These are phyloP conservation scores for Aspergillaceae sp. DNA, from an alignment of 2,329 filamentous ascomycete genomes.

Conservation along the genomic window DNA sequence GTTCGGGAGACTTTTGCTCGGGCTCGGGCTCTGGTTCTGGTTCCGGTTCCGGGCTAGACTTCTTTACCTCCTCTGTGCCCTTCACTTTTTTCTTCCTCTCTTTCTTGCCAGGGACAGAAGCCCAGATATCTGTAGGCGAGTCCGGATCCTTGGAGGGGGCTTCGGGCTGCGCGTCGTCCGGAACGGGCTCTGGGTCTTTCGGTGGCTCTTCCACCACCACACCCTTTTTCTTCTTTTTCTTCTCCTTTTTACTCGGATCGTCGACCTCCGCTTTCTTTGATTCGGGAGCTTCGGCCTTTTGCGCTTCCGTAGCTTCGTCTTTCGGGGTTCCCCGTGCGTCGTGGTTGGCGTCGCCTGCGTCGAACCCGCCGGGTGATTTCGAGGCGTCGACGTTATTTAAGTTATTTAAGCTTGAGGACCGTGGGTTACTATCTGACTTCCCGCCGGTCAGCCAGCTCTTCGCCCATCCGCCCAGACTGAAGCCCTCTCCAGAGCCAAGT, in stretches of 20 bases:
- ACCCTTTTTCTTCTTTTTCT: constrained; percentile 39
- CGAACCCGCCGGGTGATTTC: constrained; percentile 30
- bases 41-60: constrained; percentile 3
- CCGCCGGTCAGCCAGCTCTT: constrained; percentile 50
- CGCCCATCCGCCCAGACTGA: constrained; percentile 51
- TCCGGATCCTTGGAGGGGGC: too few species aligned
- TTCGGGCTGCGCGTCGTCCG: too few species aligned
- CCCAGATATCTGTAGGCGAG: too few species aligned
- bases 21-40: constrained; percentile 6
- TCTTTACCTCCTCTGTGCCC: background rate
- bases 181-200: constrained; percentile 6
- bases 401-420: constrained; percentile 22
- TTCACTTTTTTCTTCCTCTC: constrained; percentile 26
- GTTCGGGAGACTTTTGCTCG: background rate
- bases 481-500: constrained; percentile 16
- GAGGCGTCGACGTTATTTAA: constrained; percentile 9
- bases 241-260: constrained; percentile 31
- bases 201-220: constrained; percentile 13
- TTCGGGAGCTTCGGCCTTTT: constrained; percentile 19
- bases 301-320: constrained; percentile 36
- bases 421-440: constrained; percentile 40
- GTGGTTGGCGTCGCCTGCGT: constrained; percentile 32
- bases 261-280: constrained; percentile 18
- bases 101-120: constrained; percentile 11
- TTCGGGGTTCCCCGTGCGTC: constrained; percentile 23